A percentile compares a stretch with the other conserved stretches of the same genome.
Conservation (phyloP, 179 eudicot genomes). For the Beta lomatogona region DNA sequence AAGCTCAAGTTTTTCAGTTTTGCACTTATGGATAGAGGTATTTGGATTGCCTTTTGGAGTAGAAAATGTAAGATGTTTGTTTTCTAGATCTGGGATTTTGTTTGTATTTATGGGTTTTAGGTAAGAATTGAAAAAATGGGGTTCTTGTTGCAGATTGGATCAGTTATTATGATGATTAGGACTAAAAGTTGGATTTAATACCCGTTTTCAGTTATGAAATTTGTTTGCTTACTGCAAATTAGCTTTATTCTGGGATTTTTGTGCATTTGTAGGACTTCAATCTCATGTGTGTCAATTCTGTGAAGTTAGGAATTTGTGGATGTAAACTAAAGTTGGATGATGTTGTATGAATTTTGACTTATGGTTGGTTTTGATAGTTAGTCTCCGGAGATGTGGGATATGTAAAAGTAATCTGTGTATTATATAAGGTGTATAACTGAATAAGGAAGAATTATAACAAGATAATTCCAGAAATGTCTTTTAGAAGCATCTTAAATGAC, state of each 20-base stretch:
- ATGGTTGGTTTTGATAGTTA: neutral
- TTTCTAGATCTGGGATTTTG: slow-evolving; percentile 31
- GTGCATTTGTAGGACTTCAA: neutral
- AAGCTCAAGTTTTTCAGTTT: slow-evolving; percentile 1
- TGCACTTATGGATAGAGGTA: slow-evolving; percentile 5
- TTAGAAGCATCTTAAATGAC: slow-evolving; percentile 73
- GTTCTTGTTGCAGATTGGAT: neutral
- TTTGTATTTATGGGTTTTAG: neutral
- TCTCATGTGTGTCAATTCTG: slow-evolving; percentile 20
- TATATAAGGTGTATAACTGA: neutral
- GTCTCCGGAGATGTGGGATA: neutral
- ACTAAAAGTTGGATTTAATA: slow-evolving; percentile 11
- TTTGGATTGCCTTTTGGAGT: slow-evolving; percentile 6
- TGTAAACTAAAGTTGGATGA: slow-evolving; percentile 8
- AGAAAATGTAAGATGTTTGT: neutral
- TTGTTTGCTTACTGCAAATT: slow-evolving; percentile 10
- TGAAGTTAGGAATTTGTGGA: slow-evolving; percentile 19
- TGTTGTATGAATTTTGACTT: neutral
- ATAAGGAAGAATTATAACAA: neutral
- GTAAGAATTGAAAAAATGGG: slow-evolving; percentile 3
- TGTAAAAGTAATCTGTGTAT: slow-evolving; percentile 9
- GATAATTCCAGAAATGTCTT: slow-evolving; percentile 44
- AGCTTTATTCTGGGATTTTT: neutral
- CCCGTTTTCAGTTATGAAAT: slow-evolving; percentile 13
- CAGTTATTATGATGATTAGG: neutral